Base-by-base conservation (phyloP, 495 filamentous ascomycete genomes). In the Penicillium macrosclerotiorum region DNA sequence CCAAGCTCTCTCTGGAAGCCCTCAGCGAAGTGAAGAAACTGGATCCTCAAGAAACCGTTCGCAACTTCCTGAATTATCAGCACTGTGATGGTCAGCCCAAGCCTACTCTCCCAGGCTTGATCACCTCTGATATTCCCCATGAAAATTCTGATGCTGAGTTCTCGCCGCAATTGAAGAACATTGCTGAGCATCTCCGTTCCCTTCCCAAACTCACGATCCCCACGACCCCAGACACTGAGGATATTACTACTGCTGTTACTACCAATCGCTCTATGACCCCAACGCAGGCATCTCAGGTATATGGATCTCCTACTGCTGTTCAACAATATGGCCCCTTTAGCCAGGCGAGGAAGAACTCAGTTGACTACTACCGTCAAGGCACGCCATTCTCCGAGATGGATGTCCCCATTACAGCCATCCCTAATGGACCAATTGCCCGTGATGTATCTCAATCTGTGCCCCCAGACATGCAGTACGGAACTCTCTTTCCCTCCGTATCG, bases 331-430 rank as follows among this genome's bases (percentile, higher is more conserved):
- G n/a, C 62, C 1, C 57, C 63, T 7, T 62, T 60, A 8, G 14
- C 51, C 6, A 5, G 50, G 8, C 42, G 22, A 1, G 47, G 37
- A 14, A 34, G 16, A 16, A 32, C 37, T 12, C 38, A 18, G 11
- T 41, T 41, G 19, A 14, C n/a, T 1, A 13, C n/a, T 92, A 91
- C 64, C 73, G 84, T 24, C 84, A 89, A 47, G 77, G 74, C 6
- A 95, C 90, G 0, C 90, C 93, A 2, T 82, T 88, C 54, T 94
- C 91, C 0, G 89, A 91, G 42, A 85, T 88, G 73, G 93, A 97
- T 63, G 84, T 86, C n/a, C 91, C 93, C 0, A 59, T 95, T 3
- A 93, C 88, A 1, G 78, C 86, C 4, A 70, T 90, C 14, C 82
- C 81, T 0, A 46, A 82, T 3, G 85, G 82, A 0, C 85, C 85